These are phyloP conservation scores for Aspergillus wentii DNA, from an alignment of 495 filamentous ascomycete genomes.

Conservation along the genomic window DNA sequence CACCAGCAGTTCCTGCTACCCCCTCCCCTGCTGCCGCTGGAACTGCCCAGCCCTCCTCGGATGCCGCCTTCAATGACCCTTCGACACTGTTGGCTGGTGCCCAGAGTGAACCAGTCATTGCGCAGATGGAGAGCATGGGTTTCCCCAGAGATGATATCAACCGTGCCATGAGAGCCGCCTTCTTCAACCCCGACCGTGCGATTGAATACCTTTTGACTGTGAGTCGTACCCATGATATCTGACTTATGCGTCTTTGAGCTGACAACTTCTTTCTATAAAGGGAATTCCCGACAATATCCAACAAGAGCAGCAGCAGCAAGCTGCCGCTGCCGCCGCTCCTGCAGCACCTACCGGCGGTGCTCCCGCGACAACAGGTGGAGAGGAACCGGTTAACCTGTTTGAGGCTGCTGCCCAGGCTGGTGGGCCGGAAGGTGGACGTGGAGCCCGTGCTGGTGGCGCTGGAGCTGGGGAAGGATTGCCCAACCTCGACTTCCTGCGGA, in stretches of 20 bases:
- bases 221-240: constrained; percentile 26
- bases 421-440: constrained; percentile 47
- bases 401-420: constrained; percentile 83
- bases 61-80: constrained; percentile 61
- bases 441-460: constrained; percentile 44
- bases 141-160: constrained; percentile 84
- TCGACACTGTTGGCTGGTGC: constrained; percentile 80
- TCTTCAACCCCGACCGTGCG: constrained; percentile 92
- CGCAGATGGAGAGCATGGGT: constrained; percentile 97
- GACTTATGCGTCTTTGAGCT: constrained; percentile 3
- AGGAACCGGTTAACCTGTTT: constrained; percentile 85
- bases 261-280: constrained; percentile 33
- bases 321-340: constrained; percentile 31
- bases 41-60: constrained; percentile 30
- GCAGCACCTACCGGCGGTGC: constrained; percentile 34
- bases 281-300: constrained; percentile 84
- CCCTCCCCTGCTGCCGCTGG: constrained; percentile 64
- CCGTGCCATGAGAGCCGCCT: constrained; percentile 90
- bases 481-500: constrained; percentile 91
- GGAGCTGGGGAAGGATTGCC: constrained; percentile 56
- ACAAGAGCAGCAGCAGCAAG: constrained; percentile 58
- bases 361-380: constrained; percentile 42
- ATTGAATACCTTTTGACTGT: constrained; percentile 92
- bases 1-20: constrained; percentile 54
- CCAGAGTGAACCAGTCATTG: constrained; percentile 76